phyloP scores from a whole-genome alignment of 192 early-diverging fungal species.

The Endogone sp. region DNA sequence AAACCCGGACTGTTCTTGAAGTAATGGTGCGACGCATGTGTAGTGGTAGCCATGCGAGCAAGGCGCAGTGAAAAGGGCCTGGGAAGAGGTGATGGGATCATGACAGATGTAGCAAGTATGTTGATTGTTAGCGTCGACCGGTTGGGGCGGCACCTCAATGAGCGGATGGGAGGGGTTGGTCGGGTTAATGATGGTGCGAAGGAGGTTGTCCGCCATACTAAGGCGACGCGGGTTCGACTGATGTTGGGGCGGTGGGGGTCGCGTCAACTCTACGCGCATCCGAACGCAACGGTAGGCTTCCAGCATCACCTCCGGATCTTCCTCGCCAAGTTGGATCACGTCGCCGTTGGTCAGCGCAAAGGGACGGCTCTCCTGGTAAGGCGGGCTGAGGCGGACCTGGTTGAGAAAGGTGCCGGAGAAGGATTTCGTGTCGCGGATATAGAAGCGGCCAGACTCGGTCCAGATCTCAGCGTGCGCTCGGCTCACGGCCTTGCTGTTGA shows the following conservation, averaged over 20 bases:
- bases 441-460: conserved; percentile 81
- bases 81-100: conserved; percentile 79
- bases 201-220: conserved; percentile 38
- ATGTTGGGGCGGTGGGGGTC: too few relatives aligned
- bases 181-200: conserved; percentile 25
- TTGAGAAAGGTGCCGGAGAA: conserved; percentile 99
- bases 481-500: conserved; percentile 81
- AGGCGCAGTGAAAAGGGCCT: conserved; percentile 88
- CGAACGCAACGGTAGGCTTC: conserved; percentile 94
- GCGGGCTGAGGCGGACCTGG: conserved; percentile 85
- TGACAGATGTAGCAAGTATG: conserved; percentile 84
- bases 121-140: conserved; percentile 28
- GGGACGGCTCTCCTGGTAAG: conserved; percentile 79
- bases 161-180: conserved; percentile 61
- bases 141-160: conserved; percentile 58
- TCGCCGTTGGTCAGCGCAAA: conserved; percentile 85
- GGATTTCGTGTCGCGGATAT: conserved; percentile 89
- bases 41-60: conserved; percentile 94
- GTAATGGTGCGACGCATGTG: conserved; percentile 71
- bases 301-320: conserved; percentile 91
- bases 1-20: conserved; percentile 62
- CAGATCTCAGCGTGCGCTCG: conserved; percentile 87
- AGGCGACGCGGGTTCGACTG: conserved; percentile 59
- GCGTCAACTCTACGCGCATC: conserved; percentile 77
- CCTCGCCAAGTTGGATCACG: conserved; percentile 93